Base-by-base conservation (phyloP, 495 filamentous ascomycete genomes). In the Pyrenula aspistea region DNA sequence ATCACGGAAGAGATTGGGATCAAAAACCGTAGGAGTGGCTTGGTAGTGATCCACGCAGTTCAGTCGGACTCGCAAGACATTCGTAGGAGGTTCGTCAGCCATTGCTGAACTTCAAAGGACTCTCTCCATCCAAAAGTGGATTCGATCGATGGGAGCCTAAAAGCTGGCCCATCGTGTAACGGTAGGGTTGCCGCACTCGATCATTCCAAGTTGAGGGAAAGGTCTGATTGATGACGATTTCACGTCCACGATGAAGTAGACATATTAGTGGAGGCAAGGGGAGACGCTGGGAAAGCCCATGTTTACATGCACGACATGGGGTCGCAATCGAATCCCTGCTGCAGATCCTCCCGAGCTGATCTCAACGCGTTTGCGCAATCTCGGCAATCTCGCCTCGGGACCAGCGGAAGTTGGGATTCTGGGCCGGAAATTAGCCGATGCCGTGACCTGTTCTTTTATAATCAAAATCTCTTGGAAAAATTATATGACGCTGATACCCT, bases 31-130 rank as follows among this genome's bases (percentile, higher is more conserved):
- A 36, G 89, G 85, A 22, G 71, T 73, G 42, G 82, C 76, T 67
- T 94, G 90, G 67, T 97, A 98, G 67, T 91, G 82, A 70, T 97
- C 93, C 70, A 97, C 84, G 74, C 89, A 94, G 68, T 97, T 94
- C 60, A 98, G 78, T 56, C 91, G 87, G 61, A 98, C 83, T 58
- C 86, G 84, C 68, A 96, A 89, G 53, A 77, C 71, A 59, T 86
- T 85, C 85, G 82, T 80, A 54, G 59, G 57, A 42, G 31, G 31
- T 42, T 42, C 31, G 15, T 42, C 31, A 42, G 31, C 31, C 31
- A 42, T 42, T 4, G 31, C 31, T 42, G 31, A 4, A 15, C 8
- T 15, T 42, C 31, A 42, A 15, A 15, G 15, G 8, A 8, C 31
- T 15, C 31, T 15, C 31, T 4, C 31, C 31, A 42, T 42, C 8